Percentiles rank a stretch among this genome's conserved stretches.
Evolutionary conservation across 805 yeast species (phyloP).

Genomic region (Ogataea pini): DNA sequence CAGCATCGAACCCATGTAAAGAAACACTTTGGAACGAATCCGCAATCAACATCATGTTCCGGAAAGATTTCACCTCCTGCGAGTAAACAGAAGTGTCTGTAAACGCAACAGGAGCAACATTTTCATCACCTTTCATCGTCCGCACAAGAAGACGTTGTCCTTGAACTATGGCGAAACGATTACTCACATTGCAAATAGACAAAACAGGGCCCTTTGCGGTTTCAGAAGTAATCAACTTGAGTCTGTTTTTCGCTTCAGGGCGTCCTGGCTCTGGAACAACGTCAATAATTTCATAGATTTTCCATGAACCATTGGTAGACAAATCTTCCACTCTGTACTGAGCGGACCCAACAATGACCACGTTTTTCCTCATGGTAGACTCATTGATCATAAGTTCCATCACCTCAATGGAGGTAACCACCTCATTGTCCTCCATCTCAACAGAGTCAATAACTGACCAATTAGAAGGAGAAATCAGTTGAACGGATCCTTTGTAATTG

Average conservation of each 20-base stretch:
- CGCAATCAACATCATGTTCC: constrained; percentile 77
- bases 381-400: constrained; percentile 44
- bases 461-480: constrained; percentile 67
- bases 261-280: constrained; percentile 87
- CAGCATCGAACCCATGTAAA: constrained; percentile 89
- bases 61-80: constrained; percentile 77
- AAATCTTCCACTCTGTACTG: constrained; percentile 76
- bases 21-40: constrained; percentile 78
- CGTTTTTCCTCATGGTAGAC: constrained; percentile 48
- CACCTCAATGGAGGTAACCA: constrained; percentile 57
- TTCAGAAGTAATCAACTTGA: constrained; percentile 73
- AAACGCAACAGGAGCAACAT: constrained; percentile 91
- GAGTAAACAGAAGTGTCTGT: constrained; percentile 81
- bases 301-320: constrained; percentile 75
- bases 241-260: constrained; percentile 79
- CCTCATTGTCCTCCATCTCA: constrained; percentile 66
- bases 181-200: constrained; percentile 74
- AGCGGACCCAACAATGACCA: constrained; percentile 78
- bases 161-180: constrained; percentile 79
- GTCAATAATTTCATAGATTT: constrained; percentile 71
- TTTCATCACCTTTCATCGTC: constrained; percentile 72
- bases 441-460: constrained; percentile 77
- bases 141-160: constrained; percentile 81
- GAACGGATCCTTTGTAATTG: constrained; percentile 59
- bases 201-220: constrained; percentile 83